Conservation (phyloP, 768 basidiomycete genomes). For the Chalciporus pseudorubinellus region DNA sequence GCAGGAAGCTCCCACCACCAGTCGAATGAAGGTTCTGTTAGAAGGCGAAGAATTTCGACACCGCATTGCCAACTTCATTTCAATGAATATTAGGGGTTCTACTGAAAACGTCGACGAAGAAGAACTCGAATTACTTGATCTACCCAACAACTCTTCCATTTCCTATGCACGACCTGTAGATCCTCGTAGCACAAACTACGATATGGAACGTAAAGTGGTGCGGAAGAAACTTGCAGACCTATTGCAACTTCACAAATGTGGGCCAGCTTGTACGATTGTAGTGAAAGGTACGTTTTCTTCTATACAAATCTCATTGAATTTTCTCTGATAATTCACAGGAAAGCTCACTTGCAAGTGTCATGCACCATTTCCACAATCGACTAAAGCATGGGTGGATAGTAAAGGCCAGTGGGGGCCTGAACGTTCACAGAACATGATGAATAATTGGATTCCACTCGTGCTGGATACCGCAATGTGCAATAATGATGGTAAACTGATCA, state of each 20-base stretch:
- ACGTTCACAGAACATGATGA: neutral
- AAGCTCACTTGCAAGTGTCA: neutral
- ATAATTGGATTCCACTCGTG: slow-evolving; percentile 26
- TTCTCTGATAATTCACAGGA: neutral
- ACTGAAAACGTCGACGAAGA: too few species aligned
- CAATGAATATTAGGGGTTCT: slow-evolving; percentile 14
- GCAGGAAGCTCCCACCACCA: neutral
- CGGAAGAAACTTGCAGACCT: neutral
- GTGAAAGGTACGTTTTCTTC: neutral
- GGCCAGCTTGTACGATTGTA: neutral
- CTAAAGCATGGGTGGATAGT: neutral
- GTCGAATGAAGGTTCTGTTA: neutral
- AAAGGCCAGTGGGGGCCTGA: neutral
- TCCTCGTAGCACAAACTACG: slow-evolving; percentile 22
- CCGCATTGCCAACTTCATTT: slow-evolving; percentile 30
- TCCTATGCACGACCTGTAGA: slow-evolving; percentile 26
- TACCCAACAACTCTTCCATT: slow-evolving; percentile 26
- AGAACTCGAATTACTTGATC: slow-evolving; percentile 3
- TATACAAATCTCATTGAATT: neutral
- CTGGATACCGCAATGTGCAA: slow-evolving; percentile 33
- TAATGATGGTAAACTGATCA: slow-evolving; percentile 42
- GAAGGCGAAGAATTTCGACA: slow-evolving; percentile 23
- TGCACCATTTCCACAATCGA: neutral
- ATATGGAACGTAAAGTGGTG: slow-evolving; percentile 17
- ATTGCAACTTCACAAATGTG: neutral